phyloP scores from a whole-genome alignment of 2,329 filamentous ascomycete species.

The Penicillium sp. region DNA sequence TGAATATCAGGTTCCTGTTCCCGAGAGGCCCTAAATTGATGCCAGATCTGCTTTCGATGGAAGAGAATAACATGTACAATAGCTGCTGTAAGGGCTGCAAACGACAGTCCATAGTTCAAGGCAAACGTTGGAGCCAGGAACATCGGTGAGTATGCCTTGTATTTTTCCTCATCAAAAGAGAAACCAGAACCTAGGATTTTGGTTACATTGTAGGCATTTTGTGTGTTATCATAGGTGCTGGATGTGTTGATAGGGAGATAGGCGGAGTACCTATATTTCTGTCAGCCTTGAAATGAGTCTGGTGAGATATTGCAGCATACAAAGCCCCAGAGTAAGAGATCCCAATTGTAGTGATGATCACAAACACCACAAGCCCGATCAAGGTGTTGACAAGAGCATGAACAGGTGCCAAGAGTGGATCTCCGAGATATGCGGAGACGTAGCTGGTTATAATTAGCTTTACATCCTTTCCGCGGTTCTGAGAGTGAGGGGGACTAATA shows the following conservation, averaged over 20 bases:
- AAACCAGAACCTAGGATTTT: constrained; percentile 30
- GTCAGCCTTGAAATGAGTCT: neutral
- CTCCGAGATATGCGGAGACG: constrained; percentile 26
- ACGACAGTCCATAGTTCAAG: constrained; percentile 39
- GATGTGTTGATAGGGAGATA: constrained; percentile 38
- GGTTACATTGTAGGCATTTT: constrained; percentile 33
- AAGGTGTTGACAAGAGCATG: constrained; percentile 33
- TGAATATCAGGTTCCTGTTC: constrained; percentile 53
- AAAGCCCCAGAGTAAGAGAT: constrained; percentile 33
- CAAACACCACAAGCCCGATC: constrained; percentile 32
- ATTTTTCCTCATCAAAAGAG: constrained; percentile 34
- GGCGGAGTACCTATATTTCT: constrained; percentile 16
- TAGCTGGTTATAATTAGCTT: constrained; percentile 13
- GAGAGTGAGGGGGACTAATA: no score
- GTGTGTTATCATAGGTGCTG: constrained; percentile 37
- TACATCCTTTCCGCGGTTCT: neutral
- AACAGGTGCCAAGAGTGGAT: constrained; percentile 32
- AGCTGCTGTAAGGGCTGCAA: constrained; percentile 35
- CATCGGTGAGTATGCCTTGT: constrained; percentile 38
- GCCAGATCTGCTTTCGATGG: constrained; percentile 35
- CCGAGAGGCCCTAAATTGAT: constrained; percentile 28
- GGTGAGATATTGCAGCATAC: constrained; percentile 14
- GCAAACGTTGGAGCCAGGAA: constrained; percentile 37
- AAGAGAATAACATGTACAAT: constrained; percentile 34
- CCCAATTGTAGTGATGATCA: constrained; percentile 33